Conservation (phyloP, 257 asterid genomes). For the Salvia splendens region DNA sequence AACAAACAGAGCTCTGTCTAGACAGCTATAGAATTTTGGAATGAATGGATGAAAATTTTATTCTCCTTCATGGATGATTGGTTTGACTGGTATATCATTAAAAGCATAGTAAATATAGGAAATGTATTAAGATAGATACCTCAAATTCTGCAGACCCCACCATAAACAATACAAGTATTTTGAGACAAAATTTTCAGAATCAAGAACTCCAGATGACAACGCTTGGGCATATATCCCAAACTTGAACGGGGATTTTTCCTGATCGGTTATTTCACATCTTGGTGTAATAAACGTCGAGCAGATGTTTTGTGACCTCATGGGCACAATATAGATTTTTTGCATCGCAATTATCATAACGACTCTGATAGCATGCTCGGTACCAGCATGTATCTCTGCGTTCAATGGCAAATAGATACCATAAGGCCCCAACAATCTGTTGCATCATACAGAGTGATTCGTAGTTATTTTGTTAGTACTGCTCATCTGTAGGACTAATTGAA, state of each 20-base stretch:
- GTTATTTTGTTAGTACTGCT: constrained; percentile 10
- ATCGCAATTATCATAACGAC: constrained; percentile 42
- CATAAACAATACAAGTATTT: constrained; percentile 85
- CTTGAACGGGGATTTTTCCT: constrained; percentile 44
- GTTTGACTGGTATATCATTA: too few relatives aligned
- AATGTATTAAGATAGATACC: constrained; percentile 40
- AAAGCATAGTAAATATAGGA: constrained; percentile 3
- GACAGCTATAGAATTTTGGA: too few relatives aligned
- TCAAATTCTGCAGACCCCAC: constrained; percentile 94
- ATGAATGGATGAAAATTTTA: too few relatives aligned
- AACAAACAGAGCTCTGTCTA: too few relatives aligned
- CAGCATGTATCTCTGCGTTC: constrained; percentile 92
- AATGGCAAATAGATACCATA: constrained; percentile 87
- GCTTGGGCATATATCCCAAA: constrained; percentile 86
- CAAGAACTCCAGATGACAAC: constrained; percentile 62
- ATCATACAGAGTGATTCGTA: constrained; percentile 21
- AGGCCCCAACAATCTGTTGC: constrained; percentile 80
- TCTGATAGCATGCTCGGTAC: constrained; percentile 64
- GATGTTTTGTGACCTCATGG: constrained; percentile 45
- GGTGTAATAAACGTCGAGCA: constrained; percentile 55
- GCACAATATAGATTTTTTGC: constrained; percentile 59
- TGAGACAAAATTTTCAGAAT: constrained; percentile 58
- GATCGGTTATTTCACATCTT: constrained; percentile 51
- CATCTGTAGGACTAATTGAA: background rate
- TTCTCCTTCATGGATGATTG: too few relatives aligned